These are phyloP conservation scores for Chalciporus piperatoides DNA, from an alignment of 1,284 basidiomycete genomes.

Conservation along the genomic window DNA sequence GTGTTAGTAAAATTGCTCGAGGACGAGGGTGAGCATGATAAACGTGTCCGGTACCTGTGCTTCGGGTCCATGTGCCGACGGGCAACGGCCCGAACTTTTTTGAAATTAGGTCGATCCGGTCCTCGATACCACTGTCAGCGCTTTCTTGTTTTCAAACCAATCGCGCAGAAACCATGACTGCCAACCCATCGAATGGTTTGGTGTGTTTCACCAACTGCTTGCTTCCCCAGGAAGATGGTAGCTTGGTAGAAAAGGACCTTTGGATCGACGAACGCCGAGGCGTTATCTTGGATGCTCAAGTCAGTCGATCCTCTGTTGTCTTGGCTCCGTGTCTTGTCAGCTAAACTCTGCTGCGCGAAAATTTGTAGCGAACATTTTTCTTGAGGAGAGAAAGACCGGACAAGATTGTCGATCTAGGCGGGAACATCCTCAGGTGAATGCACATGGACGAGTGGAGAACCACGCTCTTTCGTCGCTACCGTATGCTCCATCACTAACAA, in stretches of 20 bases:
- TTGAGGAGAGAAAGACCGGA: conserved; percentile 57
- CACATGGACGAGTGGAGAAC: conserved; percentile 1
- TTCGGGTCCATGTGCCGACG: not conserved
- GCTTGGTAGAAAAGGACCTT: conserved; percentile 61
- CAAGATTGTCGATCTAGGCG: conserved; percentile 60
- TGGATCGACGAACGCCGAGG: conserved; percentile 74
- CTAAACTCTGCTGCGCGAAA: conserved; percentile 1
- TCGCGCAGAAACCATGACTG: conserved; percentile 19
- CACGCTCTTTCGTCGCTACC: not conserved
- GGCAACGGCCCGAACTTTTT: not conserved
- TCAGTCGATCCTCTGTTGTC: conserved; percentile 22
- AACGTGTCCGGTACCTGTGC: too few relatives aligned
- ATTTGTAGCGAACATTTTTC: conserved; percentile 54
- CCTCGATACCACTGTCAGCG: not conserved
- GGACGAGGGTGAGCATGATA: too few relatives aligned
- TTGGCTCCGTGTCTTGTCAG: not conserved
- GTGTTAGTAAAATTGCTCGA: too few relatives aligned
- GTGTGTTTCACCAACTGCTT: conserved; percentile 85
- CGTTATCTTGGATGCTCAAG: conserved; percentile 70
- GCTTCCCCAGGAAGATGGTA: conserved; percentile 73
- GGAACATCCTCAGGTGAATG: conserved; percentile 67
- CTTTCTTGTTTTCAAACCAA: conserved; percentile 11
- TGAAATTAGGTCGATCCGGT: not conserved
- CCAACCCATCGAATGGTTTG: conserved; percentile 52
- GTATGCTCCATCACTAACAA: conserved; percentile 11